A percentile compares a stretch with the other conserved stretches of the same genome.
These are phyloP conservation scores for Mucor racemosus DNA, from an alignment of 371 early-diverging fungal species.

Conservation along the genomic window DNA sequence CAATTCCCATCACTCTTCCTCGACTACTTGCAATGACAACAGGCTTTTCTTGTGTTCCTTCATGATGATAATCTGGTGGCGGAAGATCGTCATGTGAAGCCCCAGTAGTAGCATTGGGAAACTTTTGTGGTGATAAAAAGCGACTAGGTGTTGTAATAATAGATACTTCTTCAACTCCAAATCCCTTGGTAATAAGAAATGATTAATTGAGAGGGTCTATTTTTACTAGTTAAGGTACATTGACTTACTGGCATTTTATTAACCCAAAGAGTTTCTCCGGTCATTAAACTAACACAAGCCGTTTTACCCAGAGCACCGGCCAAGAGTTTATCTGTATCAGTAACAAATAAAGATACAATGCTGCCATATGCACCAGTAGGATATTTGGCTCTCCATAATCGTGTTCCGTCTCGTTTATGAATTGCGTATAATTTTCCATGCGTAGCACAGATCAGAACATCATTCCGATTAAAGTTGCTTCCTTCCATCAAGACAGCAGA, in stretches of 20 bases:
- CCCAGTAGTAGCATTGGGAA: not conserved
- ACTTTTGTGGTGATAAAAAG: slow-evolving; percentile 15
- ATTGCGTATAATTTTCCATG: slow-evolving; percentile 19
- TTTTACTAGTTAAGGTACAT: not conserved
- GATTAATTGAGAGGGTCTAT: not conserved
- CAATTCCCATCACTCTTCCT: slow-evolving; percentile 32
- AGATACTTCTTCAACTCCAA: slow-evolving; percentile 26
- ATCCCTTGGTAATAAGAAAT: slow-evolving; percentile 16
- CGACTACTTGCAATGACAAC: slow-evolving; percentile 21
- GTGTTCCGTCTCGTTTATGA: slow-evolving; percentile 13
- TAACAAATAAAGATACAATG: slow-evolving; percentile 38
- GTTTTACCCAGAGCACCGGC: slow-evolving; percentile 30
- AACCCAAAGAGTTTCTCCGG: slow-evolving; percentile 33
- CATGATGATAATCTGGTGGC: slow-evolving; percentile 15
- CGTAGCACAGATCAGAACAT: slow-evolving; percentile 21
- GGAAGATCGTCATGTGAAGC: not conserved
- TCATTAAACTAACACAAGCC: slow-evolving; percentile 26
- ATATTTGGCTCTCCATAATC: slow-evolving; percentile 17
- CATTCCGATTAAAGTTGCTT: slow-evolving; percentile 4
- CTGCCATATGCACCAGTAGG: slow-evolving; percentile 24
- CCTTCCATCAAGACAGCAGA: slow-evolving; percentile 12
- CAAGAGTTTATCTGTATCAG: slow-evolving; percentile 30
- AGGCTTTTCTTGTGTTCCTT: slow-evolving; percentile 2
- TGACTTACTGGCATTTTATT: slow-evolving; percentile 43
- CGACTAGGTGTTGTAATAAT: slow-evolving; percentile 27